Percentiles rank a stretch among this genome's conserved stretches.
phyloP scores from a whole-genome alignment of 257 asterid species.

The Verbascum thapsus region DNA sequence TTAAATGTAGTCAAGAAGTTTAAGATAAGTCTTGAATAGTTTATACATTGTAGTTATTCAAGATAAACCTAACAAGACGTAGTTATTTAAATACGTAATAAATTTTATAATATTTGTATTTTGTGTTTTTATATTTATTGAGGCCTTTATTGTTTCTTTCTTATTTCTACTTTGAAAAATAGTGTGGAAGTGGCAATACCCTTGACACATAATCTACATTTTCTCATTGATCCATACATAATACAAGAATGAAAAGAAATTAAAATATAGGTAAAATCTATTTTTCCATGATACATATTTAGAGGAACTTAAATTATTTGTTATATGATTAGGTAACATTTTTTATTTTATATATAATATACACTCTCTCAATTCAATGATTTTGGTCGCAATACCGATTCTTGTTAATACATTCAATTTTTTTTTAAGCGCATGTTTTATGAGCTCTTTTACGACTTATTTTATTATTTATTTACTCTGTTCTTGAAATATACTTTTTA shows the following conservation, averaged over 20 bases:
- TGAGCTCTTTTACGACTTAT: no score
- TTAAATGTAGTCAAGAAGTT: neutral
- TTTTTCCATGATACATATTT: neutral
- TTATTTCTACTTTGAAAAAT: neutral
- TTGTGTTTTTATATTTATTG: no score
- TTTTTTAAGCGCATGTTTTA: no score
- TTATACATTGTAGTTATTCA: constrained; percentile 2
- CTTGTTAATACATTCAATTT: no score
- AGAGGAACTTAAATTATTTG: no score
- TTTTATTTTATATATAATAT: no score
- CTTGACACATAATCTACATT: neutral
- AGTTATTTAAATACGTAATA: neutral
- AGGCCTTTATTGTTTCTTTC: neutral
- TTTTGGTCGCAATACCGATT: no score
- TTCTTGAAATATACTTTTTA: no score
- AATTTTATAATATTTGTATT: neutral
- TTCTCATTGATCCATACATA: constrained; percentile 1
- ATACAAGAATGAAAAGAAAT: neutral
- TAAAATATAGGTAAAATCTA: neutral
- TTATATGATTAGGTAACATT: no score
- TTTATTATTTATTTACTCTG: no score
- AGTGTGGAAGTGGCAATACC: neutral
- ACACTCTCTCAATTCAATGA: no score
- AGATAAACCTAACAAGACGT: constrained; percentile 15
- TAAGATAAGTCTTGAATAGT: constrained; percentile 12